Evolutionary conservation across 805 yeast species (phyloP).

Genomic region (Priceomyces medius): DNA sequence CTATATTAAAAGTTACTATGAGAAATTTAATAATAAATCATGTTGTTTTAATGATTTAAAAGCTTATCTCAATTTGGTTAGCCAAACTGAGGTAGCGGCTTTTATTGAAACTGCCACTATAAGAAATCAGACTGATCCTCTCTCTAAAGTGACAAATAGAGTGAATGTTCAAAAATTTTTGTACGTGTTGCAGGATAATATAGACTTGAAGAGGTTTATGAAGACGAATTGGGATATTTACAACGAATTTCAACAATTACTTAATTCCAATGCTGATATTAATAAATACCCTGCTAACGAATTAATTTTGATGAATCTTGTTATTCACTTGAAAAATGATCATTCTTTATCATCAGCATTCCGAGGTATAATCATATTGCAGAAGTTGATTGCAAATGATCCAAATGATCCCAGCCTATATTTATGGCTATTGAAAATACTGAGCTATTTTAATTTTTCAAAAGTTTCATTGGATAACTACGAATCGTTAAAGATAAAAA

Average conservation of each 20-base stretch:
- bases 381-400: conserved; percentile 53
- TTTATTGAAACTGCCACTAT: conserved; percentile 19
- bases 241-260: conserved; percentile 24
- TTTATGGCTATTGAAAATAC: conserved; percentile 68
- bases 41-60: conserved; percentile 66
- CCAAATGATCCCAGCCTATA: conserved; percentile 70
- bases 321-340: conserved; percentile 18
- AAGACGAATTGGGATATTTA: conserved; percentile 18
- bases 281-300: conserved; percentile 75
- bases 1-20: conserved; percentile 42
- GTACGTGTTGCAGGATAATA: conserved; percentile 18
- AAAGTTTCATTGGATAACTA: conserved; percentile 52
- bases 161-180: conserved; percentile 50
- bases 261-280: conserved; percentile 46
- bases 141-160: conserved; percentile 17
- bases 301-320: conserved; percentile 55
- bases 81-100: conserved; percentile 10
- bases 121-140: conserved; percentile 3
- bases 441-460: conserved; percentile 55
- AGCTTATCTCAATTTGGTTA: conserved; percentile 16
- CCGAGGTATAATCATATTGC: conserved; percentile 55
- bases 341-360: conserved; percentile 21
- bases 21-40: conserved; percentile 50
- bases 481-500: conserved; percentile 59
- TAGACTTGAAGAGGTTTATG: conserved; percentile 12